Percentiles rank a stretch among this genome's conserved stretches.
Evolutionary conservation across 768 basidiomycete genomes (phyloP).

Genomic region (Clavaria fumosa): DNA sequence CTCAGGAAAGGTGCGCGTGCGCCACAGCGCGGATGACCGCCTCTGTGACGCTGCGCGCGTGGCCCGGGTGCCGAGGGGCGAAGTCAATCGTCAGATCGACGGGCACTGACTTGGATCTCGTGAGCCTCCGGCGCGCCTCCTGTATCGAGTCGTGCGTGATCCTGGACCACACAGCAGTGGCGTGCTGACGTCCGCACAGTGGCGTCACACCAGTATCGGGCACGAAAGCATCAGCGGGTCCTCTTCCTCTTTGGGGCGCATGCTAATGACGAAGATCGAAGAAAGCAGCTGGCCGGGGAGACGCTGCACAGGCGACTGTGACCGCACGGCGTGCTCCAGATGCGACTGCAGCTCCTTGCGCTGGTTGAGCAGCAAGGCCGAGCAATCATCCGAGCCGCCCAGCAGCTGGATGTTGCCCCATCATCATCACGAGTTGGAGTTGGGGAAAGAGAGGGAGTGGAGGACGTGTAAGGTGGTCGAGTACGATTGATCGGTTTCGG

Average conservation of each 20-base stretch:
- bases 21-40: slow-evolving; percentile 58
- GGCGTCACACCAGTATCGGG: slow-evolving; percentile 70
- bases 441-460: no score
- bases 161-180: slow-evolving; percentile 63
- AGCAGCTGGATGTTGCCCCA: no score
- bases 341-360: slow-evolving; percentile 52
- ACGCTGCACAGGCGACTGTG: slow-evolving; percentile 68
- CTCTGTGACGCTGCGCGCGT: slow-evolving; percentile 43
- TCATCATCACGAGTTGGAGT: no score
- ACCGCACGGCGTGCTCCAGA: slow-evolving; percentile 60
- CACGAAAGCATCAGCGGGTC: slow-evolving; percentile 59
- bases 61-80: slow-evolving; percentile 47
- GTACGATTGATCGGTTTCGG: no score
- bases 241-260: slow-evolving; percentile 49
- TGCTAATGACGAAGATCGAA: slow-evolving; percentile 58
- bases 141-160: slow-evolving; percentile 61
- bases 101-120: slow-evolving; percentile 62
- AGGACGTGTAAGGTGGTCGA: no score
- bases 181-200: slow-evolving; percentile 62
- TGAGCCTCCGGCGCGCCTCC: slow-evolving; percentile 51
- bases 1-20: slow-evolving; percentile 63
- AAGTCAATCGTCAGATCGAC: slow-evolving; percentile 66
- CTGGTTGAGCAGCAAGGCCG: slow-evolving; percentile 51
- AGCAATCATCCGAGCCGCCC: slow-evolving; percentile 56
- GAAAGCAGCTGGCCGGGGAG: slow-evolving; percentile 70